Conservation (phyloP, 2,329 filamentous ascomycete species). For the Apiospora saccharicola region DNA sequence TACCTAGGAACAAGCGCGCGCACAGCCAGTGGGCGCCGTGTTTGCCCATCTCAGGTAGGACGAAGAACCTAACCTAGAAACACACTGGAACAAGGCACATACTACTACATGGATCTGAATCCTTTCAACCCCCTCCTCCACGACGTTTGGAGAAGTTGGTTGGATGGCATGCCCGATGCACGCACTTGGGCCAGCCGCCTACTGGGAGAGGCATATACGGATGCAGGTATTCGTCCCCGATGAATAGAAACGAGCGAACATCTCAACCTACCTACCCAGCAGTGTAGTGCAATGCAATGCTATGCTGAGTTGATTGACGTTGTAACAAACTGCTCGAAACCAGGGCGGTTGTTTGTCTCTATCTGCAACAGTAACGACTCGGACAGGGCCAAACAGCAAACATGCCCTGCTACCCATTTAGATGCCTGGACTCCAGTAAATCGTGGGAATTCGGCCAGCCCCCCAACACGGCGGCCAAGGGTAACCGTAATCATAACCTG, state of each 20-base stretch:
- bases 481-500: background rate
- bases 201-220: conserved; percentile 7
- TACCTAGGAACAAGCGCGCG: background rate
- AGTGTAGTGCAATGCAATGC: background rate
- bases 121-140: background rate
- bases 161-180: conserved; percentile 20
- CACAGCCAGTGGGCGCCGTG: background rate
- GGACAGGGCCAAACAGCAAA: background rate
- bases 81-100: background rate
- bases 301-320: background rate
- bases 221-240: background rate
- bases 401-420: background rate
- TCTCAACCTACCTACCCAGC: background rate
- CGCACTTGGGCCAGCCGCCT: conserved; percentile 8
- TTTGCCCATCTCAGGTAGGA: background rate
- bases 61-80: background rate
- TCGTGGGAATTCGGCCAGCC: background rate
- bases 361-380: background rate
- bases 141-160: conserved; percentile 17
- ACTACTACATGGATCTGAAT: conserved; percentile 2
- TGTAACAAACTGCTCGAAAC: background rate
- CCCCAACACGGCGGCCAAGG: background rate
- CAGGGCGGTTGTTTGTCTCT: background rate
- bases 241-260: background rate
- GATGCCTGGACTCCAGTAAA: background rate